phyloP scores from a whole-genome alignment of 345 rosid genomes.

The Eutrema yunnanense region DNA sequence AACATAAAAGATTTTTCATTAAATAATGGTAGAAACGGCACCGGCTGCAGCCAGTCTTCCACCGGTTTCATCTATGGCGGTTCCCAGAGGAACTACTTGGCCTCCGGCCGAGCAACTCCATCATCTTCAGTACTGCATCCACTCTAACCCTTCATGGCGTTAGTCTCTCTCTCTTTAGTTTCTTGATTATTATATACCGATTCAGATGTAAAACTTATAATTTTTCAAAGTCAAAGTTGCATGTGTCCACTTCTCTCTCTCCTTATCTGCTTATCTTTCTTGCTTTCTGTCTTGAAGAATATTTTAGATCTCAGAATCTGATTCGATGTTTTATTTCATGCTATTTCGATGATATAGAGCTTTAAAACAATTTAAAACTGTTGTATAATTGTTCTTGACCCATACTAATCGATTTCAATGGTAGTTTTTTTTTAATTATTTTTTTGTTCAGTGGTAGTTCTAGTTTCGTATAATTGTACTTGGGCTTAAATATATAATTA shows the following conservation, averaged over 20 bases:
- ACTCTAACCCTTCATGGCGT: conserved; percentile 98
- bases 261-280: neutral
- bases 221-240: conserved; percentile 19
- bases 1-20: neutral
- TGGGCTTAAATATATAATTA: neutral
- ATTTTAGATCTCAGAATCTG: conserved; percentile 31
- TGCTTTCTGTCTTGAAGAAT: neutral
- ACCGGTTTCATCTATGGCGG: conserved; percentile 40
- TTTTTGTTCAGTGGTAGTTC: neutral
- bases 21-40: conserved; percentile 48
- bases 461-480: neutral
- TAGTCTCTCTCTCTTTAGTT: conserved; percentile 34
- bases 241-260: conserved; percentile 8
- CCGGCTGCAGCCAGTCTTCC: conserved; percentile 33
- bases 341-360: neutral
- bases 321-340: neutral
- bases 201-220: conserved; percentile 10
- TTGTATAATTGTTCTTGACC: neutral
- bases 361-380: neutral
- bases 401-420: neutral
- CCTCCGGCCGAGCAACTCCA: conserved; percentile 84
- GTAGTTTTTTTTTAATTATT: no score
- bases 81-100: conserved; percentile 58
- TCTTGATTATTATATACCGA: conserved; percentile 9
- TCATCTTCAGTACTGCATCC: conserved; percentile 94